These are phyloP conservation scores for Tuber magnatum DNA, from an alignment of 495 filamentous ascomycete genomes.

Conservation along the genomic window DNA sequence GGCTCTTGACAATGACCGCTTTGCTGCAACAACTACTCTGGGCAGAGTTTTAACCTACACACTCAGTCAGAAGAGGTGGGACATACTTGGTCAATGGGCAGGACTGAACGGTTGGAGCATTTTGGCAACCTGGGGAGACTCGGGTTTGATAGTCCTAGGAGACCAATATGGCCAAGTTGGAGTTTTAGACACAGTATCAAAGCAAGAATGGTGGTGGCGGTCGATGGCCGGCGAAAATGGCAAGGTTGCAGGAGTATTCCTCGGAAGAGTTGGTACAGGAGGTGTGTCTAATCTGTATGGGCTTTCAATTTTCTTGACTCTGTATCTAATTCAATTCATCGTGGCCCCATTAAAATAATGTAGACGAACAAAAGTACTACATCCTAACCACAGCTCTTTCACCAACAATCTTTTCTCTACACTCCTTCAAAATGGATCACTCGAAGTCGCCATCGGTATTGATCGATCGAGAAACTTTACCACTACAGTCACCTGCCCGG, in stretches of 20 bases:
- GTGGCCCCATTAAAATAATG: not conserved
- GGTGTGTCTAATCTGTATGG: constrained; percentile 20
- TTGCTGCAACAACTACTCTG: constrained; percentile 56
- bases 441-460: not conserved
- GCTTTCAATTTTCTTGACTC: not conserved
- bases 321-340: constrained; percentile 18
- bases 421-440: constrained; percentile 11
- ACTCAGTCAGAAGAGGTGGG: constrained; percentile 23
- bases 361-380: constrained; percentile 23
- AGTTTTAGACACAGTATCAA: constrained; percentile 17
- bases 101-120: constrained; percentile 24
- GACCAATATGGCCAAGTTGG: constrained; percentile 22
- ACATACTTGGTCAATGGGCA: constrained; percentile 11
- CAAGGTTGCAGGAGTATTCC: constrained; percentile 37
- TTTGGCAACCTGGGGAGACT: constrained; percentile 27
- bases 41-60: constrained; percentile 54
- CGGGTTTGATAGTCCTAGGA: constrained; percentile 30
- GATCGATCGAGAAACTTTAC: not conserved
- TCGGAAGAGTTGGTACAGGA: constrained; percentile 11
- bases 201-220: constrained; percentile 22
- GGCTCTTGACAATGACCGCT: constrained; percentile 53
- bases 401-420: constrained; percentile 16
- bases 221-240: constrained; percentile 12
- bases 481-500: constrained; percentile 3
- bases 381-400: constrained; percentile 34